Percentiles rank a stretch among this genome's conserved stretches.
phyloP scores from a whole-genome alignment of 2,329 filamentous ascomycete genomes.

The Metarhizium humberi region DNA sequence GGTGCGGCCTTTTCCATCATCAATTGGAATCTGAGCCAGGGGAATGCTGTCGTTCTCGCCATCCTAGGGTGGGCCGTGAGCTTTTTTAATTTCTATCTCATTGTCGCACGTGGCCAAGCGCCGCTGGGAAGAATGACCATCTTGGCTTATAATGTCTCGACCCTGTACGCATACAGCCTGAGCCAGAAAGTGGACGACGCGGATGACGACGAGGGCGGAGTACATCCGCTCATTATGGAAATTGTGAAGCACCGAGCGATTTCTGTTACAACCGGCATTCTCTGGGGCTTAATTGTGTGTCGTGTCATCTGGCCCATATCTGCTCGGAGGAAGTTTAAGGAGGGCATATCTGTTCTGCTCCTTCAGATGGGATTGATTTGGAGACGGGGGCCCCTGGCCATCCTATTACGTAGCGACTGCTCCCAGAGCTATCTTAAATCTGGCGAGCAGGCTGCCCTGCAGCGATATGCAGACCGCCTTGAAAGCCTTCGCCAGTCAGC shows the following conservation, averaged over 20 bases:
- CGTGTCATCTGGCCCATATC: constrained; percentile 83
- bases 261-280: constrained; percentile 69
- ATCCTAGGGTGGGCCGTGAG: constrained; percentile 71
- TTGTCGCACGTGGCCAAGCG: constrained; percentile 67
- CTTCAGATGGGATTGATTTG: constrained; percentile 87
- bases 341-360: constrained; percentile 75
- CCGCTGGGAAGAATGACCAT: constrained; percentile 85
- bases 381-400: constrained; percentile 80
- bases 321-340: constrained; percentile 72
- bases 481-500: constrained; percentile 63
- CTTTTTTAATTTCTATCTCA: constrained; percentile 75
- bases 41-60: constrained; percentile 61
- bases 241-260: constrained; percentile 78
- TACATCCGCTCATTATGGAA: constrained; percentile 68
- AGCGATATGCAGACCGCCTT: constrained; percentile 61
- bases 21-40: constrained; percentile 65
- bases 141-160: constrained; percentile 86
- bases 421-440: constrained; percentile 65
- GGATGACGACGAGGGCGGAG: constrained; percentile 71
- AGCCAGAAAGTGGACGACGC: constrained; percentile 64
- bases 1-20: constrained; percentile 64
- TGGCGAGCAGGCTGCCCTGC: constrained; percentile 74
- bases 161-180: constrained; percentile 81
- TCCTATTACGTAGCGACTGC: constrained; percentile 50
- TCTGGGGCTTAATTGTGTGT: constrained; percentile 83